Base-by-base conservation (phyloP, 192 early-diverging fungal species). In the Phlyctochytrium bullatum region DNA sequence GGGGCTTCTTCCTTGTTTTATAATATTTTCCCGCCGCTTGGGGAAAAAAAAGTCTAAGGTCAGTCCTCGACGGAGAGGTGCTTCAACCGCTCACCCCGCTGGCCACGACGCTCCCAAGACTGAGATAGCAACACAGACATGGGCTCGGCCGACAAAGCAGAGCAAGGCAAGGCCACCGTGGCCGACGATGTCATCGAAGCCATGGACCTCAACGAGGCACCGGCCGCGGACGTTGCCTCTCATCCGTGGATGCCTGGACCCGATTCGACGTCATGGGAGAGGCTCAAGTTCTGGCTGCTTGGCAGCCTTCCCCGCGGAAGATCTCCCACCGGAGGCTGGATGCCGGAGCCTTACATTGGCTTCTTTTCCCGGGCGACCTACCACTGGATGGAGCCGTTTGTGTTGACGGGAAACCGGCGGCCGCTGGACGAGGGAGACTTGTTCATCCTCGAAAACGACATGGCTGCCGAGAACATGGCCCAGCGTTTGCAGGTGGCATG, bases 371-470 rank as follows among this genome's bases (percentile, higher is more conserved):
- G 54, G 27, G 12, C 54, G 6, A 57, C 54, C 20, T 57, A 57
- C 54, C 54, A 57, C 20, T 57, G 54, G 54, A 57, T 57, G 14
- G 12, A 57, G 16, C 27, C 54, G 54, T 57, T 57, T 28, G 54
- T 57, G 6, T 20, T 14, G 20, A 25, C 10, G 27, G 54, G 54
- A 10, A 25, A 57, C 54, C 16, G 27, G 27, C 16, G 54, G 27
- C 54, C 54, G 12, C 54, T 57, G 14, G 27, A 14, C 54, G 54
- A 57, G 54, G 54, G 25, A 10, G 54, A 57, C 27, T 28, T 57
- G 54, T 57, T 57, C 54, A 28, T 25, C 6, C 54, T 57, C 20
- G 27, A 14, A 28, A 25, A 25, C 54, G 54, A 57, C 27, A 14
- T 57, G 54, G 16, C 54, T 14, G 54, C 54, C 20, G 54, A 14